phyloP scores from a whole-genome alignment of 495 filamentous ascomycete genomes.

The Talaromyces thailandensis region DNA sequence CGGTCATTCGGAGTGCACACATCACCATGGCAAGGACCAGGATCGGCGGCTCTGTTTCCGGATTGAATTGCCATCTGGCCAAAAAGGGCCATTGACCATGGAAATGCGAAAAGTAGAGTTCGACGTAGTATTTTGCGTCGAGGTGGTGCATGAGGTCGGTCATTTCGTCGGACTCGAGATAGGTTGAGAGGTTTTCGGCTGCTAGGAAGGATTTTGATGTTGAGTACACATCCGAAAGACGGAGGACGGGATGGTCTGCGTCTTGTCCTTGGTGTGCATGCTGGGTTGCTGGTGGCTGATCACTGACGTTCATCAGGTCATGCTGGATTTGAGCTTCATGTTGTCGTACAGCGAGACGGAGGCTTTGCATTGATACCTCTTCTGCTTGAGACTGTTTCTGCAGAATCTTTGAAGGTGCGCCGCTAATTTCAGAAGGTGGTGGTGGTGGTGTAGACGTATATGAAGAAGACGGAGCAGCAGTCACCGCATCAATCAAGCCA shows the following conservation, averaged over 20 bases:
- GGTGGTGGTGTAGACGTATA: background rate
- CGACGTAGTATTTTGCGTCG: constrained; percentile 10
- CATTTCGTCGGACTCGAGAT: background rate
- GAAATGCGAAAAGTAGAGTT: constrained; percentile 20
- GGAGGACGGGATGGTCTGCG: background rate
- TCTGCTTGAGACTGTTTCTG: background rate
- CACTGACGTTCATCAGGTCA: background rate
- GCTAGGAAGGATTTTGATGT: background rate
- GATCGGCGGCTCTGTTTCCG: background rate
- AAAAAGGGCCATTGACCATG: constrained; percentile 25
- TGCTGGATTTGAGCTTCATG: background rate
- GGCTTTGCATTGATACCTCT: background rate
- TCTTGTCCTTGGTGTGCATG: background rate
- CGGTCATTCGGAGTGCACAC: background rate
- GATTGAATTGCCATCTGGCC: constrained; percentile 17
- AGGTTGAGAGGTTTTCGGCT: background rate
- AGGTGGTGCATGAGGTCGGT: background rate
- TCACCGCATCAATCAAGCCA: background rate
- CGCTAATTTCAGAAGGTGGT: background rate
- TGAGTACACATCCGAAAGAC: background rate
- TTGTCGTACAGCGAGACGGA: background rate
- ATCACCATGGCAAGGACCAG: constrained; percentile 4
- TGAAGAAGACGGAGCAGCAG: background rate
- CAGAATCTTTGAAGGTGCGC: background rate
- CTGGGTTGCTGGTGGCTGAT: background rate